phyloP scores from a whole-genome alignment of 2,329 filamentous ascomycete species.

The Pezicula neosporulosa region DNA sequence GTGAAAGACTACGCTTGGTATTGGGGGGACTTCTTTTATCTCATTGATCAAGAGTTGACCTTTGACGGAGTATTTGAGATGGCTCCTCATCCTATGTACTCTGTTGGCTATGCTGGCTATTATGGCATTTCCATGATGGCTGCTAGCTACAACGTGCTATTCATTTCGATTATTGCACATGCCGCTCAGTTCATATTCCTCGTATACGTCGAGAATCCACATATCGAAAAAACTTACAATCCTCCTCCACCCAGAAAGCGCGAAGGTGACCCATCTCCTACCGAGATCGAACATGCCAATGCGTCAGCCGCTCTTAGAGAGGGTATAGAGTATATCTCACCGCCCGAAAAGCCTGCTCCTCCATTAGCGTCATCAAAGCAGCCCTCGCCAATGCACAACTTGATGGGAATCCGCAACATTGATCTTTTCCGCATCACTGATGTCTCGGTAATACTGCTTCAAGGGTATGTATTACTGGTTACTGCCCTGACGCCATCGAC shows the following conservation, averaged over 20 bases:
- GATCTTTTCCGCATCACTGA: constrained; percentile 89
- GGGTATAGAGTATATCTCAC: constrained; percentile 22
- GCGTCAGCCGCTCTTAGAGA: constrained; percentile 30
- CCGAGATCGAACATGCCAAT: constrained; percentile 31
- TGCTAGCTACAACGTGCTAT: constrained; percentile 93
- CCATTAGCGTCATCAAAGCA: constrained; percentile 40
- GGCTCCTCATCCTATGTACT: constrained; percentile 98
- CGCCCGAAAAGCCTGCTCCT: constrained; percentile 15
- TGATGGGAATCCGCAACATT: constrained; percentile 79
- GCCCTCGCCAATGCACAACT: constrained; percentile 73
- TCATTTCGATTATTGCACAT: constrained; percentile 95
- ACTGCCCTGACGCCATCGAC: constrained; percentile 77
- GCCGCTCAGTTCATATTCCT: constrained; percentile 93
- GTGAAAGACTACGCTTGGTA: constrained; percentile 99
- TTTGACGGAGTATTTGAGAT: constrained; percentile 99
- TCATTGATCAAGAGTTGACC: constrained; percentile 95
- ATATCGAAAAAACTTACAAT: constrained; percentile 98
- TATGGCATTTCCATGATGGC: constrained; percentile 99
- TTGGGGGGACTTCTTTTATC: constrained; percentile 99
- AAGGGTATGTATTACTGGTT: constrained; percentile 70
- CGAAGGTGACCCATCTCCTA: constrained; percentile 23
- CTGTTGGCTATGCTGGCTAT: constrained; percentile 94
- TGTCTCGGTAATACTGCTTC: constrained; percentile 72
- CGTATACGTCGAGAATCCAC: constrained; percentile 87
- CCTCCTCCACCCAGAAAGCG: constrained; percentile 70